Evolutionary conservation across 2,329 filamentous ascomycete genomes (phyloP), one percentile per base, ranked within the genome.

Genomic region (Colletotrichum endophyticum): DNA sequence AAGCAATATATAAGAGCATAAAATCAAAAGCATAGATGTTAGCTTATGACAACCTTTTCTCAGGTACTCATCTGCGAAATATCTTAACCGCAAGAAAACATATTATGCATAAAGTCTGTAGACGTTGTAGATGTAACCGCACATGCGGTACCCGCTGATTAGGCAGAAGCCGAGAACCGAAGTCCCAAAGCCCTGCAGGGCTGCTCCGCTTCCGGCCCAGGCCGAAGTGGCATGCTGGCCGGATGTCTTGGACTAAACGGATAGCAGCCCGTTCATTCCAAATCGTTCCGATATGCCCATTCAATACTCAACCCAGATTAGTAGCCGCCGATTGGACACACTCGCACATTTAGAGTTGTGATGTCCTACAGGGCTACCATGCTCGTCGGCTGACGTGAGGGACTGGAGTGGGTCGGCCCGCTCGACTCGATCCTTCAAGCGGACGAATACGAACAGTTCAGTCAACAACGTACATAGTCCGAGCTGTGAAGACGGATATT

Each of bases 11-110:
- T 2, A 53, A 22, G 44, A n/a, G 39, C 9, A n/a, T n/a, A 22
- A 39, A 12, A n/a, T 19, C 39, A 6, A 6, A 5, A n/a, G 19
- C 19, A 6, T n/a, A 0, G 4, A 44, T 19, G 19, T 5, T 11
- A 6, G 16, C 5, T 44, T 44, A n/a, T 11, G 19, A 0, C 7
- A 44, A 44, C 39, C 1, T 9, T 19, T 11, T 8, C 16, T 44
- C 19, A n/a, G 5, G 16, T 44, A 44, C 16, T 19, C 4, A n/a
- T 19, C 36, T 5, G 16, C 2, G 16, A 44, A 2, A n/a, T 11
- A 0, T 19, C 4, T n/a, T 8, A 5, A 3, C 19, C 9, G 39
- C 0, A 49, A n/a, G 39, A n/a, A 4, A 49, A 49, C 0, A 5
- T 0, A 1, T 19, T 49, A 49, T 13, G n/a, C 44, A 53, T 22